These are phyloP conservation scores for Russula abietina DNA, from an alignment of 768 basidiomycete genomes.

Conservation along the genomic window DNA sequence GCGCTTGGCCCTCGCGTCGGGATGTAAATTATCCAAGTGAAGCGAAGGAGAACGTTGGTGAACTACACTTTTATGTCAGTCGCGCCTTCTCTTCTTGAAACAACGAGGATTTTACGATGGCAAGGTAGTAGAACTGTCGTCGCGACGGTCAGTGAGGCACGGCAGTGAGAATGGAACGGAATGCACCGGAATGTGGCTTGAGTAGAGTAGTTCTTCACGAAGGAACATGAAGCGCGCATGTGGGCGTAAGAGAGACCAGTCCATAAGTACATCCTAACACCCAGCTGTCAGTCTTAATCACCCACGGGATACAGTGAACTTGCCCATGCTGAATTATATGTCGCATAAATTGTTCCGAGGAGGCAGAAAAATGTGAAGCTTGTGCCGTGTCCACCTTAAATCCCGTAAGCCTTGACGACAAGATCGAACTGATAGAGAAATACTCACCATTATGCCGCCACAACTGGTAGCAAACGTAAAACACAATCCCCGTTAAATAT, in stretches of 20 bases:
- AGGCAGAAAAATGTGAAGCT: constrained; percentile 67
- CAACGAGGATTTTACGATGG: constrained; percentile 47
- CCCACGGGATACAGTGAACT: constrained; percentile 24
- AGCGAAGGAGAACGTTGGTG: constrained; percentile 68
- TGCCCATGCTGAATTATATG: constrained; percentile 79
- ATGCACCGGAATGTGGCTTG: constrained; percentile 51
- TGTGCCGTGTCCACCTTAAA: constrained; percentile 36
- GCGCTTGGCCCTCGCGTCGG: constrained; percentile 44
- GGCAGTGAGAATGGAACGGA: neutral
- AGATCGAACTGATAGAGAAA: neutral
- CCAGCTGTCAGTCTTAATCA: neutral
- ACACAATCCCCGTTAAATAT: constrained; percentile 62
- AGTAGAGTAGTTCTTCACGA: constrained; percentile 70
- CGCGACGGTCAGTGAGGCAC: neutral
- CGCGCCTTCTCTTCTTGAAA: neutral
- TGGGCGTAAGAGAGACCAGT: constrained; percentile 78
- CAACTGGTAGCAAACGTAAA: constrained; percentile 60
- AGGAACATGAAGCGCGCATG: constrained; percentile 54
- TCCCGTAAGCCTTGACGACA: neutral
- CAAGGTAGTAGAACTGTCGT: constrained; percentile 66
- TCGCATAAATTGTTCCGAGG: constrained; percentile 52
- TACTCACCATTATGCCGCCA: constrained; percentile 65
- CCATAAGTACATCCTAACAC: constrained; percentile 76
- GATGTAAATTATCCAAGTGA: constrained; percentile 78
- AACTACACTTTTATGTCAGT: constrained; percentile 38